phyloP scores from a whole-genome alignment of 495 filamentous ascomycete species.

The Hapsidospora chrysogenum region DNA sequence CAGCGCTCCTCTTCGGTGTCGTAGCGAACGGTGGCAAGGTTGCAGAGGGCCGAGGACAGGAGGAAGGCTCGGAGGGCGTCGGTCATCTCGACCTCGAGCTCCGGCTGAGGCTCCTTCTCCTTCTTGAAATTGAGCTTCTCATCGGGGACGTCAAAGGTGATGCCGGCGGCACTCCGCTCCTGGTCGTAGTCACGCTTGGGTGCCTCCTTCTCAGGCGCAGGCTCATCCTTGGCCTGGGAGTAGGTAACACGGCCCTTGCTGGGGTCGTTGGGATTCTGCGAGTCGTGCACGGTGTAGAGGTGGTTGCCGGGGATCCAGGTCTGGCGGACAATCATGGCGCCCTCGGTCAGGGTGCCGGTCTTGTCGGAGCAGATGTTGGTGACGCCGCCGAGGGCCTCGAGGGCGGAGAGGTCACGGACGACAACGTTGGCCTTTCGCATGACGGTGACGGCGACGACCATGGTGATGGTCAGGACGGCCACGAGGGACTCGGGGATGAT shows the following conservation, averaged over 20 bases:
- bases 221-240: conserved; percentile 10
- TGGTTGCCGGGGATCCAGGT: conserved; percentile 55
- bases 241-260: conserved; percentile 36
- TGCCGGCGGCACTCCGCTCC: conserved; percentile 30
- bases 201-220: conserved; percentile 11
- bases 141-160: conserved; percentile 35
- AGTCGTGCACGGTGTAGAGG: conserved; percentile 40
- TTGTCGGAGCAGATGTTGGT: conserved; percentile 86
- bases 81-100: conserved; percentile 8
- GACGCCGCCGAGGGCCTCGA: conserved; percentile 71
- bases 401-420: conserved; percentile 49
- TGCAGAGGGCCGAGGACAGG: conserved; percentile 58
- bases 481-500: conserved; percentile 59
- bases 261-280: conserved; percentile 41
- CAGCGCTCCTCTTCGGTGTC: conserved; percentile 37
- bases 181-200: conserved; percentile 31
- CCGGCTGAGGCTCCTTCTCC: conserved; percentile 11
- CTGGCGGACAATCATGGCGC: conserved; percentile 62
- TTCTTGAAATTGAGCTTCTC: conserved; percentile 17
- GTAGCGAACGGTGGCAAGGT: conserved; percentile 52
- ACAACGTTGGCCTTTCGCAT: conserved; percentile 32
- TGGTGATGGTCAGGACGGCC: conserved; percentile 55
- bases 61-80: conserved; percentile 46
- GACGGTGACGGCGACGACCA: conserved; percentile 26
- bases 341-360: conserved; percentile 67